phyloP scores from a whole-genome alignment of 2,329 filamentous ascomycete species.

The Chrysoporthe cubensis region DNA sequence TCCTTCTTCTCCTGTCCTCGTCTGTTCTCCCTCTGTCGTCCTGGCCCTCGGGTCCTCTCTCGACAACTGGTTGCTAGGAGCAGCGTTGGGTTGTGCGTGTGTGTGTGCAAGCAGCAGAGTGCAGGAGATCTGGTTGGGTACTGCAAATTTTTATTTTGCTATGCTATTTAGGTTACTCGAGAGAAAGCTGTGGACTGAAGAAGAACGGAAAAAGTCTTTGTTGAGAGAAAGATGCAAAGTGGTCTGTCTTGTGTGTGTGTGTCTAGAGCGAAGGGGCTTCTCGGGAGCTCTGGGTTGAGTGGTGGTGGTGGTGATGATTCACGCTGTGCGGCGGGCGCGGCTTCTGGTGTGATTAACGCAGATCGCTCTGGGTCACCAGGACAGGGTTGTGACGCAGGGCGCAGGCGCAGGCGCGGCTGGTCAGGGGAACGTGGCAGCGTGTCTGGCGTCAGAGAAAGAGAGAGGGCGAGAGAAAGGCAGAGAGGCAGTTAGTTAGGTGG shows the following conservation, averaged over 20 bases:
- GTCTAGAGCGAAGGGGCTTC: background rate
- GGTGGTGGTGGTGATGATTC: background rate
- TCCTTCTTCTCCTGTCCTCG: background rate
- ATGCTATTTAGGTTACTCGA: slow-evolving; percentile 55
- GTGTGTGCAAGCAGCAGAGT: slow-evolving; percentile 20
- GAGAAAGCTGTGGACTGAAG: slow-evolving; percentile 21
- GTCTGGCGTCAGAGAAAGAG: too few relatives aligned
- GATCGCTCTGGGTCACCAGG: background rate
- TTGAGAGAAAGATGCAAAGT: too few relatives aligned
- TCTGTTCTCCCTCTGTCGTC: background rate
- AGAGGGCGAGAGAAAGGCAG: background rate
- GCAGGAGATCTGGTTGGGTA: slow-evolving; percentile 17
- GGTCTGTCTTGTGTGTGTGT: background rate
- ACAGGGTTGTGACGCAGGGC: slow-evolving; percentile 5
- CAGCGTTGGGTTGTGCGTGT: slow-evolving; percentile 11
- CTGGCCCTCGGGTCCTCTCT: background rate
- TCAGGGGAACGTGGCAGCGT: background rate
- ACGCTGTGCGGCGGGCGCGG: background rate
- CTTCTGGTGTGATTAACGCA: too few relatives aligned
- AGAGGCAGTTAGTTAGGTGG: background rate
- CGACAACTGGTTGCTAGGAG: slow-evolving; percentile 21
- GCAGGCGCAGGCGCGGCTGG: background rate
- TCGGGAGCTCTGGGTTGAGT: too few relatives aligned
- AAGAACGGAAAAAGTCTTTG: slow-evolving; percentile 18
- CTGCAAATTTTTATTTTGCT: slow-evolving; percentile 50